Base-by-base conservation (phyloP, 306 rosid species). In the Medicago ruthenica region DNA sequence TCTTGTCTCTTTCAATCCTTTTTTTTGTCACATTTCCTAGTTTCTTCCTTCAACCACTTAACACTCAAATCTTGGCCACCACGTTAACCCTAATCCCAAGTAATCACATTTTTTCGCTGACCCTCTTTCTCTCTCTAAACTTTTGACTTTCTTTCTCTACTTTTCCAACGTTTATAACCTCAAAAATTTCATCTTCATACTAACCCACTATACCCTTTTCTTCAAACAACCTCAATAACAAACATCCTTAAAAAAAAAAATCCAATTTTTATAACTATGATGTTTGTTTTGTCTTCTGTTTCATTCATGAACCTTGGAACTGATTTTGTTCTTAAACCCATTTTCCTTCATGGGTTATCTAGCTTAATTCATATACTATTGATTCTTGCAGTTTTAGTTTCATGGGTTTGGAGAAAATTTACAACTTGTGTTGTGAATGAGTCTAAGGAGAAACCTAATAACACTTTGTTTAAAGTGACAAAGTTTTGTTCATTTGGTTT, bases 301-400 rank as follows among this genome's bases (percentile, higher is more conserved):
- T 37, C 70, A 9, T 34, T 50, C 22, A 71, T 71, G 69, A 2
- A 80, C 54, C 13, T 74, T 40, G 39, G 37, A 15, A 7, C 76
- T 8, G 68, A 10, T 13, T 70, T 84, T 77, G 79, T 80, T 44
- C 42, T 74, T 0, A 31, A 80, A 71, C 85, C 90, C 65, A 16
- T 77, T 84, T 82, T 77, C 77, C 66, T 82, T 15, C 87, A 83
- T 42, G 74, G 71, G 11, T 14, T 82, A 14, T 80, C 85, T 7
- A 65, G 15, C 12, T 16, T 51, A 39, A 11, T 82, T 41, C 88
- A 84, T 70, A 17, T 84, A 17, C 37, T 82, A 4, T 62, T 87
- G 53, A 36, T 87, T 4, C 7, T 79, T 0, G 65, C 18, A 1
- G 68, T 87, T 64, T 37, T 40, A 2, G 64, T 82, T 22, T 79